Evolutionary conservation across 1,284 basidiomycete genomes (phyloP), one percentile per base, ranked within the genome.

Genomic region (Apiotrichum porosum): DNA sequence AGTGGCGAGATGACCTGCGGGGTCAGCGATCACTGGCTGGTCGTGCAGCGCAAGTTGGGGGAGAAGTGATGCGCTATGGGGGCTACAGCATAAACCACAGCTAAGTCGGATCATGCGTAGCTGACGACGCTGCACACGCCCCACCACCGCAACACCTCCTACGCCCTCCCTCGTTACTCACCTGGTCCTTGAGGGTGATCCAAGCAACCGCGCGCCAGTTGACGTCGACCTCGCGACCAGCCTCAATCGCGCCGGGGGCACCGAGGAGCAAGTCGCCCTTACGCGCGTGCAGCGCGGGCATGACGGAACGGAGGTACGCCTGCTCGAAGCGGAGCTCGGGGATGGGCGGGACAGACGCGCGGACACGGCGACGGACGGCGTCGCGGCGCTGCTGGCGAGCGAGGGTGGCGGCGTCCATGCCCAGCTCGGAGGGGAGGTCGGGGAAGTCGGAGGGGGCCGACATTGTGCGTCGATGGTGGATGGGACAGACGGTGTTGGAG

Each of bases 311-410:
- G 28, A 47, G 36, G 22, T 33, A 64, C 58, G 53, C 70, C 60
- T 71, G 66, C 58, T 74, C 72, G 44, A 71, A 72, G 18, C 72
- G 57, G 42, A 71, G 49, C 57, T 74, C 72, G 34, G 70, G 72
- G 38, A 74, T 56, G 13, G 66, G 65, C 19, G 69, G 68, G 54
- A 70, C 59, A n/a, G 50, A 57, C 22, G 56, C 52, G 45, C 62
- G 63, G 23, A 72, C 60, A 45, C 70, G 61, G 42, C 58, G 46
- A 41, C 66, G 60, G 9, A 58, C 70, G 33, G 39, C 68, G 58
- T 51, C 58, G 35, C 54, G 59, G 49, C 40, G 49, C 57, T 44
- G 43, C 34, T 38, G 47, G 37, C 41, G 49, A 14, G 44, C 42
- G 38, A 52, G 36, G 35, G 47, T 51, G 36, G 37, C 56, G 36